phyloP scores from a whole-genome alignment of 1,284 basidiomycete genomes.

The Anthracocystis walkeri region DNA sequence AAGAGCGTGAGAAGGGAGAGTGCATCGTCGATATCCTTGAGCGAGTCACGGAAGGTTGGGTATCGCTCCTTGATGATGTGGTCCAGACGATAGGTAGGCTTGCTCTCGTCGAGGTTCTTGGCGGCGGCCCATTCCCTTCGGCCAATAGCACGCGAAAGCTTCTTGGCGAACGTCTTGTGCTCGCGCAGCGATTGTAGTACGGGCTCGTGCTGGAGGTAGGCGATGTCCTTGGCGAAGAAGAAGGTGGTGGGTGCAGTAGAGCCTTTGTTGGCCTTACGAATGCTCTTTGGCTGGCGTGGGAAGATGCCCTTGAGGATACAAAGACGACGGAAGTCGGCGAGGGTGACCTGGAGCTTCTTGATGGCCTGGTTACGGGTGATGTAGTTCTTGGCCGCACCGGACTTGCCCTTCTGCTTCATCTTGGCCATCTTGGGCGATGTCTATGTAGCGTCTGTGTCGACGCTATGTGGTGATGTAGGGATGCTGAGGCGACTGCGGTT shows the following conservation, averaged over 20 bases:
- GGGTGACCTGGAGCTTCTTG: constrained; percentile 85
- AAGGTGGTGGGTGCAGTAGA: constrained; percentile 96
- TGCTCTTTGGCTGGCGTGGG: constrained; percentile 91
- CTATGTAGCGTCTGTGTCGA: constrained; percentile 10
- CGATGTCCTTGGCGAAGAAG: constrained; percentile 98
- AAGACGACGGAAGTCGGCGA: constrained; percentile 94
- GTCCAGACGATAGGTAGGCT: constrained; percentile 78
- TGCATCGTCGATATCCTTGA: constrained; percentile 97
- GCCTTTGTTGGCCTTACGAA: constrained; percentile 96
- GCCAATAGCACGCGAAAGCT: constrained; percentile 91
- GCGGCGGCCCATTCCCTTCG: constrained; percentile 94
- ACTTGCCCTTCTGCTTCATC: constrained; percentile 84
- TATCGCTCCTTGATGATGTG: constrained; percentile 99
- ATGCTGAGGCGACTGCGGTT: neutral
- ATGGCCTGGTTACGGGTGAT: constrained; percentile 80
- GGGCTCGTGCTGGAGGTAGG: constrained; percentile 96
- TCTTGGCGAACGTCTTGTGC: constrained; percentile 98
- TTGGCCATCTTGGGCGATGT: constrained; percentile 78
- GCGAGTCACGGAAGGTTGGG: constrained; percentile 93
- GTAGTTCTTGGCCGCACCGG: constrained; percentile 77
- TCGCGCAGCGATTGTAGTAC: constrained; percentile 94
- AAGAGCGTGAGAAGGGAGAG: constrained; percentile 95
- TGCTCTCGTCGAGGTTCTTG: constrained; percentile 89
- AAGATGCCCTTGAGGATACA: constrained; percentile 99
- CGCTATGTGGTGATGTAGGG: neutral